phyloP scores from a whole-genome alignment of 495 filamentous ascomycete genomes.

The Lasiosphaeria hispida region DNA sequence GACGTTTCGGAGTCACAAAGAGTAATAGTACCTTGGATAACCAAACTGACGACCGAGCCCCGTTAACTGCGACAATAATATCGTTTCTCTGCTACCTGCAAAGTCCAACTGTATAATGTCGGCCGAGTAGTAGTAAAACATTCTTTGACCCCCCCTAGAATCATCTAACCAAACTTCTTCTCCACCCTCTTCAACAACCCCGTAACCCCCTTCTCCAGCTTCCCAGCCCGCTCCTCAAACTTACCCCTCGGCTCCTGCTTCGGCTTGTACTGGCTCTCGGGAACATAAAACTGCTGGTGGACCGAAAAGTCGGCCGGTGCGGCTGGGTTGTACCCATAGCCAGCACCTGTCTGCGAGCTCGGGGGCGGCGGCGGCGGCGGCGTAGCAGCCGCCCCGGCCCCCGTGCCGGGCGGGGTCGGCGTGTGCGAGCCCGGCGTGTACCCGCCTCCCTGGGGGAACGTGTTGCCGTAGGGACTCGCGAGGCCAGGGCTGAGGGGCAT shows the following conservation, averaged over 20 bases:
- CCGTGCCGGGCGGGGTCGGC: slow-evolving; percentile 25
- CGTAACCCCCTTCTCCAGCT: slow-evolving; percentile 74
- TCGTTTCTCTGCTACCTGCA: neutral
- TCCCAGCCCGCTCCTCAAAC: slow-evolving; percentile 65
- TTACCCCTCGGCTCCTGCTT: slow-evolving; percentile 53
- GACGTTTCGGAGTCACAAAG: too few species aligned
- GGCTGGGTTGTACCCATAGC: slow-evolving; percentile 48
- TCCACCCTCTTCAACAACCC: slow-evolving; percentile 85
- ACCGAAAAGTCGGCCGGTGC: slow-evolving; percentile 56
- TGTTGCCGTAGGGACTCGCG: slow-evolving; percentile 37
- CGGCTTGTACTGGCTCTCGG: slow-evolving; percentile 57
- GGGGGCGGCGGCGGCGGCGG: slow-evolving; percentile 28
- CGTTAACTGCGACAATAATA: too few species aligned
- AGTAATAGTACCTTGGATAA: too few species aligned
- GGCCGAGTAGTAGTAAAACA: neutral
- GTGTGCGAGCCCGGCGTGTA: slow-evolving; percentile 36
- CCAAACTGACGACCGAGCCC: too few species aligned
- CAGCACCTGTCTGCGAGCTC: slow-evolving; percentile 46
- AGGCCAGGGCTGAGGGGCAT: slow-evolving; percentile 40
- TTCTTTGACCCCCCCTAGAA: neutral
- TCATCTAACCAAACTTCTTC: slow-evolving; percentile 65
- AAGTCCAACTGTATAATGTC: neutral
- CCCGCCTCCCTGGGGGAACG: slow-evolving; percentile 32
- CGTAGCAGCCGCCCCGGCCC: slow-evolving; percentile 21
- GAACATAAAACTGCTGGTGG: slow-evolving; percentile 75